Base-by-base conservation (phyloP, 2,329 filamentous ascomycete species). In the Apiospora rasikravindrae region DNA sequence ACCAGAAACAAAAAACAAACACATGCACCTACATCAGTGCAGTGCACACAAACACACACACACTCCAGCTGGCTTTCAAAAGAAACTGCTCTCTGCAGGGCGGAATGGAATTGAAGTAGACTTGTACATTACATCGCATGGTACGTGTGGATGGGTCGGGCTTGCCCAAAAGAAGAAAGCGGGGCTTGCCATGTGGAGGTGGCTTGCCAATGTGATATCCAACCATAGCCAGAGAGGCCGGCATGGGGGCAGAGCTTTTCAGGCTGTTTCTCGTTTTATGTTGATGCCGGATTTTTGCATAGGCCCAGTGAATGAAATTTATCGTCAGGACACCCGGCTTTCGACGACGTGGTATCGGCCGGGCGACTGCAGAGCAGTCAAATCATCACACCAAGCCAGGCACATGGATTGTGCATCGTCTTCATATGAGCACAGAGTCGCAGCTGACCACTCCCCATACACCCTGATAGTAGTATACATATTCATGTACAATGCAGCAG, bases 131-230 rank as follows among this genome's bases (percentile, higher is more conserved):
- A 61, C 53, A 37, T 64, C 7, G 53, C 29, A 64, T 3, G 53
- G 29, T 37, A 64, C 29, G 33, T 37, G 11, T n/a, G 19, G 53
- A 64, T 37, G 53, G 53, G 53, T 8, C 53, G 29, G 53, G 53
- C 53, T 64, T 64, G 14, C 29, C 53, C 53, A 37, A n/a, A 64
- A 64, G 53, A 37, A 37, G 53, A n/a, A 64, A 37, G 53, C 19
- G 53, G 29, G 29, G 10, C 53, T 64, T n/a, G 29, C 29, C 29
- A 11, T 37, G 53, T 64, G 53, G 53, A 64, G 53, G 53, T 64
- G 53, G 53, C 53, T 64, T 64, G 53, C 53, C 53, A 64, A 29
- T 33, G 53, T 64, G 29, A 61, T 64, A 37, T 40, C 53, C 53
- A 64, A 64, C 29, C 53, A 37, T 64, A 19, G 22, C 33, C 22